phyloP scores from a whole-genome alignment of 2,329 filamentous ascomycete genomes.

The Ceratocystis colombiana region DNA sequence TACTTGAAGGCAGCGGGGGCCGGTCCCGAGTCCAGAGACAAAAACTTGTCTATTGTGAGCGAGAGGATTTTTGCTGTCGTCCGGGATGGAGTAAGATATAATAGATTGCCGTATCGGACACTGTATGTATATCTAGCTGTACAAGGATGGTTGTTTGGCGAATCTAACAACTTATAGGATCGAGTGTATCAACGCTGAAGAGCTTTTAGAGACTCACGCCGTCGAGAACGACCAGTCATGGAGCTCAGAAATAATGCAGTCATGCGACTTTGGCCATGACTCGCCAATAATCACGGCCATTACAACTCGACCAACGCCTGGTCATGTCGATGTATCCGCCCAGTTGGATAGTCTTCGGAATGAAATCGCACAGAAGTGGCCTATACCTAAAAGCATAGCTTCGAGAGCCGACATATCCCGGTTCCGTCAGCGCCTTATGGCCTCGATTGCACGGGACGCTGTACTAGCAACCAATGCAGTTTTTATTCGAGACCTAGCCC shows the following conservation, averaged over 20 bases:
- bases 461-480: slow-evolving; percentile 7
- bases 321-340: background rate
- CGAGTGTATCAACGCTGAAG: slow-evolving; percentile 7
- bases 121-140: slow-evolving; percentile 17
- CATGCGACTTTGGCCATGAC: slow-evolving; percentile 1
- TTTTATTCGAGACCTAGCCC: background rate
- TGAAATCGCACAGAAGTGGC: slow-evolving; percentile 7
- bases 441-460: slow-evolving; percentile 7
- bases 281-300: background rate
- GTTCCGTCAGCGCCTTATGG: slow-evolving; percentile 9
- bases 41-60: slow-evolving; percentile 1
- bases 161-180: slow-evolving; percentile 15
- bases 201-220: background rate
- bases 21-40: background rate
- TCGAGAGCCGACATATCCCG: background rate
- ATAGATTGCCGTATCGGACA: slow-evolving; percentile 16
- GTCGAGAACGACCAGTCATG: slow-evolving; percentile 9
- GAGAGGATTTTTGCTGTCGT: slow-evolving; percentile 15
- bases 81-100: slow-evolving; percentile 11
- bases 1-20: background rate
- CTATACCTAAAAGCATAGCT: background rate
- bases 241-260: background rate
- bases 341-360: background rate
- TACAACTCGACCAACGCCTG: background rate
- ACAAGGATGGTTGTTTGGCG: background rate